Percentiles rank a stretch among this genome's conserved stretches.
These are phyloP conservation scores for Coemansia sp. DNA, from an alignment of 371 early-diverging fungal genomes.

Conservation along the genomic window DNA sequence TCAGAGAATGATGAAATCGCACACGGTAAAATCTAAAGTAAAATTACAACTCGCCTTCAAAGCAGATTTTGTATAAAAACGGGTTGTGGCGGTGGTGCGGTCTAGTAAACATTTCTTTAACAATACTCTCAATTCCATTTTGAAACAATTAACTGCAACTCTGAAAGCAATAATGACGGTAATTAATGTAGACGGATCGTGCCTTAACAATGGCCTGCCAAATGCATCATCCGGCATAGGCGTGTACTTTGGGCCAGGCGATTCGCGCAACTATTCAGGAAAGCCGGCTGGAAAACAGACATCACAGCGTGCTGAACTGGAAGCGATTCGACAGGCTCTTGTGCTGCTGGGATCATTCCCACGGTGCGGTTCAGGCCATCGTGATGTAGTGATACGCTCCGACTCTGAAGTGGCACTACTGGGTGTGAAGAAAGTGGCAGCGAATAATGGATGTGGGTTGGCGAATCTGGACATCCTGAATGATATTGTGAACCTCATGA, in stretches of 20 bases:
- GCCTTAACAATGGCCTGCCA: background rate
- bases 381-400: background rate
- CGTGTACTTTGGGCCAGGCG: conserved; percentile 3
- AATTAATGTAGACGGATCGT: conserved; percentile 6
- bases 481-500: background rate
- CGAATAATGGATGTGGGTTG: background rate
- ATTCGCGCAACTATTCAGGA: background rate
- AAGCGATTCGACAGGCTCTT: conserved; percentile 2
- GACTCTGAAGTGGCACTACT: background rate
- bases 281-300: background rate
- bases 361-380: background rate
- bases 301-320: background rate
- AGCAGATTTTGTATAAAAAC: too few species aligned
- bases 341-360: background rate
- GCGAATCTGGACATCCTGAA: background rate
- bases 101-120: background rate
- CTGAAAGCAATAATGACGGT: background rate
- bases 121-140: background rate
- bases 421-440: background rate
- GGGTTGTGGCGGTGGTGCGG: too few species aligned
- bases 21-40: too few species aligned
- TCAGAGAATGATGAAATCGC: too few species aligned
- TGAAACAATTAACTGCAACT: background rate
- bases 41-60: too few species aligned
- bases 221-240: conserved; percentile 1